Base-by-base conservation (phyloP, 2,329 filamentous ascomycete species). In the Claviceps purpurea region DNA sequence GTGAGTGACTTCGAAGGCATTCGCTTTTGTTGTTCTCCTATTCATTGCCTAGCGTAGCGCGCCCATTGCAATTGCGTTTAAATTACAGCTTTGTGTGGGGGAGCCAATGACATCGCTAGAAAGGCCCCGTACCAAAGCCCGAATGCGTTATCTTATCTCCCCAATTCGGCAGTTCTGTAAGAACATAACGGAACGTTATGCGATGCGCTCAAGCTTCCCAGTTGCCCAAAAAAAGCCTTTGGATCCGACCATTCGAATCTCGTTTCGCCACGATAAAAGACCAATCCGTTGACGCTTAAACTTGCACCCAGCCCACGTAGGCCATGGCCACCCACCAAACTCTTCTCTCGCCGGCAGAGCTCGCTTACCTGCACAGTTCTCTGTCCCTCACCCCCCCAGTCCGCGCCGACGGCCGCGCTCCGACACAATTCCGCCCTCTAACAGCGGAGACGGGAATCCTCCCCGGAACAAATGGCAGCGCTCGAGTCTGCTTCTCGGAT, bases 401-500 rank as follows among this genome's bases (percentile, higher is more conserved):
- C 65, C 89, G 93, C 24, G 87, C 91, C 22, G 93, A 98, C 68
- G 87, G 85, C 57, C 87, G 90, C 62, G 71, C 80, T 18, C 74
- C 89, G 20, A 87, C 82, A 38, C 88, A 96, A 68, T 97, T 97
- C 74, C 87, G 93, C 3, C 89, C 91, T 0, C 74, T 98, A 53
- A 81, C 85, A 18, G 93, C 93, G 54, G 93, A 98, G 72, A 89
- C 87, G 51, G 87, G 88, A 53, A 87, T 97, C 52, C 77, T 98
- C 0, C 90, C 93, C 0, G 83, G 84, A 47, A 85, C 91, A 16
- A 95, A 97, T 64, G 93, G 93, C 55, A 94, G 87, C 68, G 91
- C 93, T 54, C 82, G 94, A 38, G 85, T 98, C 47, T 95, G 91
- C 59, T 94, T 97, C 65, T 83, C 89, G 3, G 93, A 98, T 66